Conservation (phyloP, 805 yeast genomes). For the Schwanniomyces vanrijiae region DNA sequence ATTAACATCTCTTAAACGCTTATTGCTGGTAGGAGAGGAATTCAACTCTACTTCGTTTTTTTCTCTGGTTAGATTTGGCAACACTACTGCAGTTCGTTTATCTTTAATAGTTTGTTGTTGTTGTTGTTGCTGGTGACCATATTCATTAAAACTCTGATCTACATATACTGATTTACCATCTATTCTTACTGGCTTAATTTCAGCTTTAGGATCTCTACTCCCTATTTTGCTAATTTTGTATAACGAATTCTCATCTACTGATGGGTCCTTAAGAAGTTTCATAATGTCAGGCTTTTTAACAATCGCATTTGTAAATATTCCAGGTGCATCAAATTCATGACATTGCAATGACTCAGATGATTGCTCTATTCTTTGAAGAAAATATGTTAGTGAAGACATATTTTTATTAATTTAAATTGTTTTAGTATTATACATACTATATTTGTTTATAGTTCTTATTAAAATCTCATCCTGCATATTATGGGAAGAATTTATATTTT, state of each 20-base stretch:
- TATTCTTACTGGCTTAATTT: constrained; percentile 42
- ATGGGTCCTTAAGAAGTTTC: constrained; percentile 59
- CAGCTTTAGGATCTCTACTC: constrained; percentile 10
- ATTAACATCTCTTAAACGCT: background rate
- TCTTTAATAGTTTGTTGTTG: constrained; percentile 21
- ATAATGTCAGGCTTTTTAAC: constrained; percentile 53
- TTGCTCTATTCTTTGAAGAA: constrained; percentile 33
- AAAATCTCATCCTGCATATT: background rate
- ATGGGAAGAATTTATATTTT: background rate
- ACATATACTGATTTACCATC: constrained; percentile 46
- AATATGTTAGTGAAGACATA: constrained; percentile 21
- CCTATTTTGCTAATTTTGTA: constrained; percentile 37
- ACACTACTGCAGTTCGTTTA: constrained; percentile 25
- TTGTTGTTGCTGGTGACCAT: too few relatives aligned
- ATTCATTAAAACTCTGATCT: constrained; percentile 32
- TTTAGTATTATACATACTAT: background rate
- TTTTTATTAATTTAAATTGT: background rate
- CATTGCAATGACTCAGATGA: constrained; percentile 40
- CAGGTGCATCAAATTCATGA: constrained; percentile 54
- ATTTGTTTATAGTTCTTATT: constrained; percentile 1
- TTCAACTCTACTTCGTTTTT: constrained; percentile 1
- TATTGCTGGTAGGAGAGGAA: constrained; percentile 5
- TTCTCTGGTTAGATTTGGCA: constrained; percentile 19
- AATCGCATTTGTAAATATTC: constrained; percentile 66
- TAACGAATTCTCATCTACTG: constrained; percentile 49